Percentiles rank a stretch among this genome's conserved stretches.
These are phyloP conservation scores for Inosperma sp. DNA, from an alignment of 768 basidiomycete species.

Conservation along the genomic window DNA sequence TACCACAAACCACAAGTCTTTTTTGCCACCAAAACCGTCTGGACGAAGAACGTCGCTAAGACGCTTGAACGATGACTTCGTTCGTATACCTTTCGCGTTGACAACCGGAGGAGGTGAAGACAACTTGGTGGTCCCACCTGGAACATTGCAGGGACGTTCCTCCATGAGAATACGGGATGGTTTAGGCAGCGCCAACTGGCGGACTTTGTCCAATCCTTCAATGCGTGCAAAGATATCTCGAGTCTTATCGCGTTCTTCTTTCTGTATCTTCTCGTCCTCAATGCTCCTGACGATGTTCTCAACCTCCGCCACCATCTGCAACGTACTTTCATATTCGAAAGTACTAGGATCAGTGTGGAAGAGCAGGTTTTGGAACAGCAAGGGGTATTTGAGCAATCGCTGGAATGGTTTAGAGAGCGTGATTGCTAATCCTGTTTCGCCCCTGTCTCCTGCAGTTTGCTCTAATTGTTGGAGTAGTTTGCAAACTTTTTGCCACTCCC, in stretches of 20 bases:
- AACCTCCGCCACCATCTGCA: slow-evolving; percentile 96
- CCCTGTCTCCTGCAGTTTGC: slow-evolving; percentile 72
- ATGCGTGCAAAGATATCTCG: slow-evolving; percentile 94
- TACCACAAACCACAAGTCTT: slow-evolving; percentile 90
- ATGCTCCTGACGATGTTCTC: slow-evolving; percentile 95
- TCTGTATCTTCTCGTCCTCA: slow-evolving; percentile 96
- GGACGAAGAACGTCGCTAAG: slow-evolving; percentile 82
- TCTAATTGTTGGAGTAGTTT: slow-evolving; percentile 74
- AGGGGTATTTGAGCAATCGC: slow-evolving; percentile 91
- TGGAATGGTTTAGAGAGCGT: slow-evolving; percentile 97
- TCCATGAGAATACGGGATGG: slow-evolving; percentile 83
- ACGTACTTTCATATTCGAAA: slow-evolving; percentile 93
- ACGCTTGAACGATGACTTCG: slow-evolving; percentile 84
- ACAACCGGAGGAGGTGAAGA: slow-evolving; percentile 40
- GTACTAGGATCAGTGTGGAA: slow-evolving; percentile 97
- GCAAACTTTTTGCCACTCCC: slow-evolving; percentile 75
- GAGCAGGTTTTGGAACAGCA: slow-evolving; percentile 95
- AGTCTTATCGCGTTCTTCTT: slow-evolving; percentile 93
- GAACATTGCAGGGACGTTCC: slow-evolving; percentile 53
- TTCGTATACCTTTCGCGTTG: slow-evolving; percentile 60
- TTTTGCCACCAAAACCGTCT: slow-evolving; percentile 59
- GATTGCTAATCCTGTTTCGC: slow-evolving; percentile 93
- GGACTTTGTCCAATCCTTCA: slow-evolving; percentile 91
- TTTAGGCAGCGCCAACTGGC: slow-evolving; percentile 88
- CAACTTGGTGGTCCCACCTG: slow-evolving; percentile 31